Evolutionary conservation across 345 rosid genomes (phyloP), one percentile per base, ranked within the genome.

Genomic region (Eucalyptus sideroxylon): DNA sequence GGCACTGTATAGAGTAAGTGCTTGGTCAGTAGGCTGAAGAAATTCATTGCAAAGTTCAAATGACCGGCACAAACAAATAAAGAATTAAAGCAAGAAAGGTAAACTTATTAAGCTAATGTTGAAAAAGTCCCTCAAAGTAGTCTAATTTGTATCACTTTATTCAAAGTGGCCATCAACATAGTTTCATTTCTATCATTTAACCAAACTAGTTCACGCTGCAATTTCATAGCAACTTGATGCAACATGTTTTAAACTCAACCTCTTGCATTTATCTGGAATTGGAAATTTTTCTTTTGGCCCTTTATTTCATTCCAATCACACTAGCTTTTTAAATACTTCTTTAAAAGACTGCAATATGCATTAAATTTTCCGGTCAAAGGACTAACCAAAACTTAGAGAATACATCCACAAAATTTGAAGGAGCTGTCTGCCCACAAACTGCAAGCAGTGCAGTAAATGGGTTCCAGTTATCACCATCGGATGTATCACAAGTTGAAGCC

Each of bases 361-460:
- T 88, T 16, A 17, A 24, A 26, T 11, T 69, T 11, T 31, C 62
- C 7, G 7, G 80, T 85, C 23, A 69, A 89, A 81, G 69, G 87
- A 90, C 98, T 82, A 87, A 98, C 99, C 99, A 95, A 90, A 95
- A 95, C 86, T 95, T 96, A 87, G 98, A 93, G 93, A 98, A 92
- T 45, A 93, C 94, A 87, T 98, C 98, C 87, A 95, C 72, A 49
- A 97, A 91, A 89, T 89, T 93, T 86, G 93, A 89, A 44, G 99
- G 98, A 90, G 89, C 86, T 65, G 93, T 82, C 93, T 96, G 99
- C 86, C 92, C 93, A 92, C 99, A 98, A 69, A 94, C 90, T 30
- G 95, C 94, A 91, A 97, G 91, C 16, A 98, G 94, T 51, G 95
- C 90, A 92, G 93, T 31, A 90, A 97, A 94, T 62, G 98, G 93